A percentile compares a stretch with the other conserved stretches of the same genome.
Conservation (phyloP, 2,329 filamentous ascomycete genomes). For the Ophidiomyces ophidiicola region DNA sequence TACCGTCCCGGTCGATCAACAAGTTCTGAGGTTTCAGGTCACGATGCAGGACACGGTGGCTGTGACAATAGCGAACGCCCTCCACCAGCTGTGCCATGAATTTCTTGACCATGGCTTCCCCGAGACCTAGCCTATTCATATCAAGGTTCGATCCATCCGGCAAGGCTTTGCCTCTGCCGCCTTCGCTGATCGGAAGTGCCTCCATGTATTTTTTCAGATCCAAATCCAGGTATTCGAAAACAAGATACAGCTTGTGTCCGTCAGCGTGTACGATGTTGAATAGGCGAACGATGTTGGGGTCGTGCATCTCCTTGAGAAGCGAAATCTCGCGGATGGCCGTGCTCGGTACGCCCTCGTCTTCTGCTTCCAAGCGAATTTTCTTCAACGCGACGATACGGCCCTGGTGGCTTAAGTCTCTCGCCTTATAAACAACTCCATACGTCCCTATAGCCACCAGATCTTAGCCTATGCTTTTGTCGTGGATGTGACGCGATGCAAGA, state of each 20-base stretch:
- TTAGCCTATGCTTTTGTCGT: background rate
- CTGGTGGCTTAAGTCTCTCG: slow-evolving; percentile 66
- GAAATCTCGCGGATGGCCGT: slow-evolving; percentile 93
- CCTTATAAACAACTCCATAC: slow-evolving; percentile 93
- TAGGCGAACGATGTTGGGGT: slow-evolving; percentile 77
- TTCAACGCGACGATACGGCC: slow-evolving; percentile 85
- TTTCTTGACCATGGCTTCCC: slow-evolving; percentile 73
- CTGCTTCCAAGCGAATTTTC: slow-evolving; percentile 89
- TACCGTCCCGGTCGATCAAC: slow-evolving; percentile 77
- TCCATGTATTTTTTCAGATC: slow-evolving; percentile 97
- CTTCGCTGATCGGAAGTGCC: slow-evolving; percentile 68
- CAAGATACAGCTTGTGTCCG: slow-evolving; percentile 86
- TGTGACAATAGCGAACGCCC: slow-evolving; percentile 78
- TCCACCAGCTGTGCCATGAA: slow-evolving; percentile 84
- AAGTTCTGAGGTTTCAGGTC: slow-evolving; percentile 99
- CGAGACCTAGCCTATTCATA: slow-evolving; percentile 57
- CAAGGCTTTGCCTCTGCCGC: slow-evolving; percentile 71
- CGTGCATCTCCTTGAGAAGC: slow-evolving; percentile 85
- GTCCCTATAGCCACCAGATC: slow-evolving; percentile 48
- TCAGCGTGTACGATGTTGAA: slow-evolving; percentile 91
- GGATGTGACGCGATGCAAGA: background rate
- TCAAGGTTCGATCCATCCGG: slow-evolving; percentile 60
- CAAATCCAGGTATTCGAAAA: slow-evolving; percentile 81
- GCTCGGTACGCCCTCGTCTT: slow-evolving; percentile 85
- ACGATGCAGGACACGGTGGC: slow-evolving; percentile 77